Base-by-base conservation (phyloP, 2,329 filamentous ascomycete genomes). In the Fusarium musae region DNA sequence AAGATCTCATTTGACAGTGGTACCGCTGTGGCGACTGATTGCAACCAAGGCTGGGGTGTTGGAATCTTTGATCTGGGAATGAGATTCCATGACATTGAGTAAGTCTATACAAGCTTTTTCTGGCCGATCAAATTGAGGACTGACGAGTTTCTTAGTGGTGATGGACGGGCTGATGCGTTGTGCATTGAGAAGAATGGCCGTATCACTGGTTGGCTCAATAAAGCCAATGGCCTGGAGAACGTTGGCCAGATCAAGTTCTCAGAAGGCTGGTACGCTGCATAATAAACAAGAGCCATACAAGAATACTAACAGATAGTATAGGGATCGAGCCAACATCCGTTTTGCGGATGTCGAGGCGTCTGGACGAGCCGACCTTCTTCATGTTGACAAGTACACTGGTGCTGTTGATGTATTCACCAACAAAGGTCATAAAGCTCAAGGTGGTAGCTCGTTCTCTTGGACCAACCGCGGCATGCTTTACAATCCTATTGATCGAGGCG, bases 41-140 rank as follows among this genome's bases (percentile, higher is more conserved):
- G 59, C 4, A 40, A 30, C 2, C 47, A 61, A 37, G 59, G 59
- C 23, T 54, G 47, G 59, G 59, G 47, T 3, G 47, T 61, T 19
- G 37, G 47, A 6, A 54, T 54, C 10, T 61, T 54, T 7, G 59
- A 61, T 9, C 39, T 54, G 15, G 59, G 59, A 37, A 61, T 61
- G 59, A 56, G 59, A 16, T 30, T 61, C 3, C 39, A 43, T 11
- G 59, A 61, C n/a, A 54, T 61, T 1, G 59, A 61, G 58, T 60
- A 36, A 60, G 34, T n/a, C n/a, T n/a, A n/a, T n/a, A n/a, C n/a
- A n/a, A n/a, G n/a, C n/a, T n/a, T n/a, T n/a, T n/a, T n/a, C n/a
- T n/a, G n/a, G n/a, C n/a, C n/a, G n/a, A n/a, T n/a, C n/a, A n/a
- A n/a, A n/a, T n/a, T n/a, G n/a, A n/a, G n/a, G n/a, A n/a, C n/a